Evolutionary conservation across 768 basidiomycete species (phyloP).

Genomic region (Serpula lacrymans): DNA sequence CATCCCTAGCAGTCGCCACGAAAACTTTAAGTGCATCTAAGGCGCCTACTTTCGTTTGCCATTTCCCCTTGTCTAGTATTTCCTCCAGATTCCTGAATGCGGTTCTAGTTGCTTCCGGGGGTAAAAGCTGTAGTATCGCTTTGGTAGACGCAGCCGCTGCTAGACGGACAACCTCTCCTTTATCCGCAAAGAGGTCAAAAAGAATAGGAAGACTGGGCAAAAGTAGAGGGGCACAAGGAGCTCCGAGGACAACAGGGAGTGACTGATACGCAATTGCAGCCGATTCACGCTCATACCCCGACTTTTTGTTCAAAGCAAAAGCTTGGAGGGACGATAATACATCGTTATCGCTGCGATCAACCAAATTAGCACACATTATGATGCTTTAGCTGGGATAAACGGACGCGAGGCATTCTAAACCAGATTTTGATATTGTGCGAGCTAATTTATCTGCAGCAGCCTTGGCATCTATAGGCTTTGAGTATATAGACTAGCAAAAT

Average conservation of each 20-base stretch:
- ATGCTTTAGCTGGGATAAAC: conserved; percentile 15
- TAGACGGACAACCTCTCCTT: conserved; percentile 84
- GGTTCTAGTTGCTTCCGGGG: conserved; percentile 73
- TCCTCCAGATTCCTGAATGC: conserved; percentile 69
- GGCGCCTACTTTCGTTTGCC: conserved; percentile 92
- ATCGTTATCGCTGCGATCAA: conserved; percentile 55
- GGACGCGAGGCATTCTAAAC: conserved; percentile 60
- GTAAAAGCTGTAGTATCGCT: conserved; percentile 77
- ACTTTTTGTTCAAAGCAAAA: conserved; percentile 82
- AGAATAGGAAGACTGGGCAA: conserved; percentile 74
- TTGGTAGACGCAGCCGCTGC: conserved; percentile 82
- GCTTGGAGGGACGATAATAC: conserved; percentile 61
- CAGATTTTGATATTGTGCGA: conserved; percentile 61
- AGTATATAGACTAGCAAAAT: conserved; percentile 6
- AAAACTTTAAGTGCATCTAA: conserved; percentile 82
- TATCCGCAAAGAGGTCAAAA: conserved; percentile 88
- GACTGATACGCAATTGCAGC: conserved; percentile 80
- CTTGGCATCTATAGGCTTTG: conserved; percentile 63
- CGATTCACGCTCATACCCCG: conserved; percentile 85
- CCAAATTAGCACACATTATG: conserved; percentile 4
- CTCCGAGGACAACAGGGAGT: conserved; percentile 65
- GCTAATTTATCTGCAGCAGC: conserved; percentile 79
- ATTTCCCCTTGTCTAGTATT: conserved; percentile 83
- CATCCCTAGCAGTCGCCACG: conserved; percentile 62
- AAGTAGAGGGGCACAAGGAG: conserved; percentile 67